Percentiles rank a stretch among this genome's conserved stretches.
Conservation (phyloP, 2,329 filamentous ascomycete genomes). For the Colletotrichum sp. region DNA sequence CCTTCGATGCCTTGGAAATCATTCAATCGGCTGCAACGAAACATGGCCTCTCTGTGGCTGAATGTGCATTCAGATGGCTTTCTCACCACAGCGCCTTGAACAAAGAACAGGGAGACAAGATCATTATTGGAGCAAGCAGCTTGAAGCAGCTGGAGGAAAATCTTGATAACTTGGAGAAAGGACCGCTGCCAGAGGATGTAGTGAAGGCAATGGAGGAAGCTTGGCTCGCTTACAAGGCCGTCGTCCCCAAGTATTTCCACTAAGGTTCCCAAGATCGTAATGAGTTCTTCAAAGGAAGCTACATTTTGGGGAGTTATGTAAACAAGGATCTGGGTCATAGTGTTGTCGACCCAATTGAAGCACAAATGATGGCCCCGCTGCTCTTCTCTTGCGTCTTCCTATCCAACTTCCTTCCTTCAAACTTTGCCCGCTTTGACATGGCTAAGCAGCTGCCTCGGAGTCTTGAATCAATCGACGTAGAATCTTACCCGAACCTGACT, state of each 20-base stretch:
- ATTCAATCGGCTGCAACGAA: background rate
- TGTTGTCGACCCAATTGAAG: too few species aligned
- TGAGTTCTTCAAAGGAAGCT: fast-evolving
- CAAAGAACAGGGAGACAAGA: background rate
- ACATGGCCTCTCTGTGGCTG: background rate
- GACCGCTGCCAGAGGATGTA: background rate
- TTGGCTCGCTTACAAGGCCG: background rate
- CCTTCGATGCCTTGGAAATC: background rate
- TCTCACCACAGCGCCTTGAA: background rate
- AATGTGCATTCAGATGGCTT: background rate
- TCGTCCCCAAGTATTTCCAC: background rate
- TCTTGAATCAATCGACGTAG: background rate
- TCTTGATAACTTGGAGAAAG: background rate
- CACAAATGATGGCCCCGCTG: background rate
- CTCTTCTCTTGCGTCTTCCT: fast-evolving
- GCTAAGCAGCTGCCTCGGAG: background rate
- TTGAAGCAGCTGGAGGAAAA: background rate
- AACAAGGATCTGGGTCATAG: fast-evolving
- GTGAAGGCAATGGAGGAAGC: background rate
- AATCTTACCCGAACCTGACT: background rate
- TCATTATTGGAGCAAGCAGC: background rate
- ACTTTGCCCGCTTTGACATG: too few species aligned
- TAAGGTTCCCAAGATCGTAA: background rate
- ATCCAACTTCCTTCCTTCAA: fast-evolving
- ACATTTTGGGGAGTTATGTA: fast-evolving